phyloP scores from a whole-genome alignment of 257 asterid genomes.

The Solanum pennellii region DNA sequence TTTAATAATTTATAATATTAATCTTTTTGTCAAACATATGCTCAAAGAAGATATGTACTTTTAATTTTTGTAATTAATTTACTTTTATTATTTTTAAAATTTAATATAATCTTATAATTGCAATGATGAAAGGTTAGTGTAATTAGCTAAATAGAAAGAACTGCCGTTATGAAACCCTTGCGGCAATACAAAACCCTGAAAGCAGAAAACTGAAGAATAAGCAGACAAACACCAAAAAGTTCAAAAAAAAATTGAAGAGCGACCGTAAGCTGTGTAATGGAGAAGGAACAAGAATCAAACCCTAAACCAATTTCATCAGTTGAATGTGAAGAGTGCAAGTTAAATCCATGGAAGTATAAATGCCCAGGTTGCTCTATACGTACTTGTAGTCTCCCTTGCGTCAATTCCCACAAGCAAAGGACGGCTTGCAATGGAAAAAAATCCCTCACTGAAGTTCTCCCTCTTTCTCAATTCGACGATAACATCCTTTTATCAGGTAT shows the following conservation, averaged over 20 bases:
- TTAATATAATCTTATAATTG: too few species aligned
- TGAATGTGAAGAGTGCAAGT: not conserved
- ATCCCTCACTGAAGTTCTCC: slow-evolving; percentile 34
- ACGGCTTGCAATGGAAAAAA: slow-evolving; percentile 65
- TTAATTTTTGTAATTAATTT: too few species aligned
- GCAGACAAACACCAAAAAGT: not conserved
- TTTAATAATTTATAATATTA: too few species aligned
- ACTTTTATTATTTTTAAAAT: too few species aligned
- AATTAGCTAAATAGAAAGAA: too few species aligned
- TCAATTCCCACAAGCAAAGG: slow-evolving; percentile 79
- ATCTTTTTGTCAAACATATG: too few species aligned
- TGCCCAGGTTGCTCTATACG: slow-evolving; percentile 88
- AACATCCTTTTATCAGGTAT: slow-evolving; percentile 70
- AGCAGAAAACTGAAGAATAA: not conserved
- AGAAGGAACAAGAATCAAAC: not conserved
- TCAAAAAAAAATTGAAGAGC: not conserved
- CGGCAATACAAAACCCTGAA: not conserved
- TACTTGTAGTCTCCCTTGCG: slow-evolving; percentile 84
- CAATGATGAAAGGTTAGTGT: too few species aligned
- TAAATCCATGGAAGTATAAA: slow-evolving; percentile 63
- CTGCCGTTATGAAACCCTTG: not conserved
- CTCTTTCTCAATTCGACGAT: slow-evolving; percentile 64
- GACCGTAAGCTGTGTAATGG: not conserved
- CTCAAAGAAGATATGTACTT: too few species aligned
- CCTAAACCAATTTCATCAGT: not conserved